Percentiles rank a stretch among this genome's conserved stretches.
phyloP scores from a whole-genome alignment of 164 flowering plant species.

The Aristolochia fimbriata region DNA sequence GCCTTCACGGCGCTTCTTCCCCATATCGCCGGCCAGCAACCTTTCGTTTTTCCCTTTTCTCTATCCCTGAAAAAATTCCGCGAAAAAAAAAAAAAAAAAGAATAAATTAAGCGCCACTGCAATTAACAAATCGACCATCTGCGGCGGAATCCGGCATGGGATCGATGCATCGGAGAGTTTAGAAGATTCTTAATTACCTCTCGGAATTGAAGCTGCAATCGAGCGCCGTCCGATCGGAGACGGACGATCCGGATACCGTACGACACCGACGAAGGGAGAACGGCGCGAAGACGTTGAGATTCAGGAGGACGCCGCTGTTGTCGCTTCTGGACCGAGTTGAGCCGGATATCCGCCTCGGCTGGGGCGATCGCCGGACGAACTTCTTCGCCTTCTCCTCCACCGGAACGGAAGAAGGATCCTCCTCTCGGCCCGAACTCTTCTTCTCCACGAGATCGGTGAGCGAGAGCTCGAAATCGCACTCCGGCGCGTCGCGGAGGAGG shows the following conservation, averaged over 20 bases:
- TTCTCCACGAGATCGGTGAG: conserved; percentile 5
- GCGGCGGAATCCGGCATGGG: too few relatives aligned
- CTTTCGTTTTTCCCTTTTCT: background rate
- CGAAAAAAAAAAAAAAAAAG: background rate
- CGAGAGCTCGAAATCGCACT: conserved; percentile 4
- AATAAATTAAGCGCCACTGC: background rate
- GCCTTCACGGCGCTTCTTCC: background rate
- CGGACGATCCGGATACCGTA: background rate
- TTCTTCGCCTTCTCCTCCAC: background rate
- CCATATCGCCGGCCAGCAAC: background rate
- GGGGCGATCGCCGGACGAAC: background rate
- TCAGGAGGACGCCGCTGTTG: background rate
- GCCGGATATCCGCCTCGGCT: conserved; percentile 1
- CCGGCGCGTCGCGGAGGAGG: conserved; percentile 1
- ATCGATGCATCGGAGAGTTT: too few relatives aligned
- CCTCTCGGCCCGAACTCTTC: background rate
- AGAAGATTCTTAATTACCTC: conserved; percentile 3
- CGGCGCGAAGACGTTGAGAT: background rate
- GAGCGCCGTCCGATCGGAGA: background rate
- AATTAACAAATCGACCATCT: too few relatives aligned
- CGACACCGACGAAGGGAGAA: background rate
- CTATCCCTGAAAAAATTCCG: background rate
- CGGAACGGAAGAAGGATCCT: background rate
- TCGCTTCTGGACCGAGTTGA: background rate
- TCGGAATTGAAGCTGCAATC: background rate